Evolutionary conservation across 2,329 filamentous ascomycete genomes (phyloP).

Genomic region (Scedosporium apiospermum): DNA sequence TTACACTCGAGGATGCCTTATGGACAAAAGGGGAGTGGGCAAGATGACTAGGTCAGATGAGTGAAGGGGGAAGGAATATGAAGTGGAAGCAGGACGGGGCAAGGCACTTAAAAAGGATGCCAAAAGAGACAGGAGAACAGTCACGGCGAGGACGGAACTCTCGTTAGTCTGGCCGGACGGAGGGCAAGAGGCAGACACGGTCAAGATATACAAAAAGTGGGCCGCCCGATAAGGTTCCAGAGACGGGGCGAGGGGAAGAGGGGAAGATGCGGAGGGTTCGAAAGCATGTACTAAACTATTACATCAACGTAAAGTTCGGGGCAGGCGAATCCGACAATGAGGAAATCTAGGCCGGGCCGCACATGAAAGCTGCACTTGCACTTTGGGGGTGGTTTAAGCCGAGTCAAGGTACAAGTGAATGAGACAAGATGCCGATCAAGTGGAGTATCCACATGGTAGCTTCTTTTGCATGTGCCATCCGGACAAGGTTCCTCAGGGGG

Average conservation of each 20-base stretch:
- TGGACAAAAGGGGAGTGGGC: conserved; percentile 14
- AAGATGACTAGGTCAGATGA: not conserved
- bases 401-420: not conserved
- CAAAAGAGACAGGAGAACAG: not conserved
- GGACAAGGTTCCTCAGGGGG: not conserved
- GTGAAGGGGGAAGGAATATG: conserved; percentile 1
- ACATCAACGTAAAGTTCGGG: too few relatives aligned
- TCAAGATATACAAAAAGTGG: conserved; percentile 6
- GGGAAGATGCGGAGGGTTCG: not conserved
- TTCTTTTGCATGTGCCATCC: not conserved
- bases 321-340: not conserved
- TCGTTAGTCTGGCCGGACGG: not conserved
- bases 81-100: not conserved
- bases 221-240: conserved; percentile 1
- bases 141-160: not conserved
- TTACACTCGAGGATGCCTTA: conserved; percentile 37
- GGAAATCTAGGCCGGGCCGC: not conserved
- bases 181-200: not conserved
- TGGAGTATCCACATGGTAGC: conserved; percentile 2
- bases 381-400: not conserved
- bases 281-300: not conserved
- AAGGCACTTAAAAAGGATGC: not conserved
- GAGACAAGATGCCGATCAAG: conserved; percentile 4
- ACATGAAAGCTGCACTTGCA: not conserved
- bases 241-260: not conserved